Conservation (phyloP, 495 filamentous ascomycete genomes). For the Friedmanniomyces simplex region DNA sequence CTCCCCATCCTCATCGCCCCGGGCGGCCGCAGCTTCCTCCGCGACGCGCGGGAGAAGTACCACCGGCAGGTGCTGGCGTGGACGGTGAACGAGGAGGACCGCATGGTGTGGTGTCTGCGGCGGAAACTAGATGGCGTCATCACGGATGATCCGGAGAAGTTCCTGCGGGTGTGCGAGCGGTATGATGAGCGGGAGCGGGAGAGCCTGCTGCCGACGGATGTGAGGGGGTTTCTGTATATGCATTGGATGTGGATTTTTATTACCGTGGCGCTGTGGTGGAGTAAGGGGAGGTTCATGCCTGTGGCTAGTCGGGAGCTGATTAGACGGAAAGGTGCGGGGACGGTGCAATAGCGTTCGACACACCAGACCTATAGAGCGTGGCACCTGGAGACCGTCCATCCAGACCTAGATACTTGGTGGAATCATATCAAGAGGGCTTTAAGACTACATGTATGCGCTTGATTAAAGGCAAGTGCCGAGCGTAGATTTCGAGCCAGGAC, state of each 20-base stretch:
- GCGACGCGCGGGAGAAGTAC: constrained; percentile 40
- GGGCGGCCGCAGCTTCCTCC: constrained; percentile 50
- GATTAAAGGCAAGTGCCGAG: too few relatives aligned
- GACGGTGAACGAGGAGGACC: constrained; percentile 68
- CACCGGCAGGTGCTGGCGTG: constrained; percentile 58
- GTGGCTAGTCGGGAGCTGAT: neutral
- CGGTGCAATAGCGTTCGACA: neutral
- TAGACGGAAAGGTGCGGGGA: neutral
- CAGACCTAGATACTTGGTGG: too few relatives aligned
- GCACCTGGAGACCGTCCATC: too few relatives aligned
- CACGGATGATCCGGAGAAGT: constrained; percentile 46
- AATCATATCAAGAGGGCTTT: too few relatives aligned
- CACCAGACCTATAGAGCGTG: too few relatives aligned
- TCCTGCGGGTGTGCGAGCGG: constrained; percentile 35
- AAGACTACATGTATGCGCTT: too few relatives aligned
- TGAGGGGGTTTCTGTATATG: constrained; percentile 1
- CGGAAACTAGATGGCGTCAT: constrained; percentile 46
- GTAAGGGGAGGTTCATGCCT: neutral
- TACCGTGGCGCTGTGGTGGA: neutral
- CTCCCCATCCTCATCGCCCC: constrained; percentile 55
- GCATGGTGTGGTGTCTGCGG: constrained; percentile 64
- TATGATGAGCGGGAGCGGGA: constrained; percentile 19
- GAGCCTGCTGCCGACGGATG: constrained; percentile 1
- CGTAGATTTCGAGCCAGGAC: neutral
- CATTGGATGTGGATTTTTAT: neutral